Base-by-base conservation (phyloP, 768 basidiomycete genomes). In the Inosperma sp. region DNA sequence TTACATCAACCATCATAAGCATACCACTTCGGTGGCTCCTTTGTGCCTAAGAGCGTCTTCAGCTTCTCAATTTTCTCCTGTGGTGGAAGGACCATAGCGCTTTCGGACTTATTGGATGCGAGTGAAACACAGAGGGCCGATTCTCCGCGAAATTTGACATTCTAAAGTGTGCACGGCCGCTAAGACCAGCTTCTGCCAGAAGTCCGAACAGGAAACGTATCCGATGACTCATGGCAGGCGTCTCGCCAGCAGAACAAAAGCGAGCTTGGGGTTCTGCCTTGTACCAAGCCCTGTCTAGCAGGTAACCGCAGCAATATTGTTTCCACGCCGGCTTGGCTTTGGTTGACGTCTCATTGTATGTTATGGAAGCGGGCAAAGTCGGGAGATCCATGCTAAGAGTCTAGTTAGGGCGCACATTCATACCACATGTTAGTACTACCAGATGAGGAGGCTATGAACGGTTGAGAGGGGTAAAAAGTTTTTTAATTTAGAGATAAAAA, bases 231-330 rank as follows among this genome's bases (percentile, higher is more conserved):
- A 29, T 27, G 12, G 41, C 41, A n/a, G 26, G 16, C n/a, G 26
- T 25, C 23, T 43, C 26, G 27, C 27, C 40, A 14, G 23, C 40
- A n/a, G 41, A 43, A 5, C 26, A 14, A 43, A 43, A 43, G 21
- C 41, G 41, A 4, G 26, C 16, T 43, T 43, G 3, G 26, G 41
- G n/a, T 29, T 43, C n/a, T 43, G 9, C 26, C 41, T 43, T 43
- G 41, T 43, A 43, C 41, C 41, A 43, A 29, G 41, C 41, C 7
- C 41, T 43, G 41, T 43, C 8, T 14, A 43, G 41, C 26, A 43
- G 16, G 26, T 43, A 43, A 17, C 41, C 41, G 27, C 16, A 26
- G 16, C 21, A 43, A 19, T 41, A 41, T n/a, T 5, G 40, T 14
- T 41, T 31, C 30, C 30, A 31, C 21, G 21, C 17, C 39, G 5